A percentile compares a stretch with the other conserved stretches of the same genome.
These are phyloP conservation scores for Oryza meridionalis DNA, from an alignment of 176 grass and related monocot genomes.

Conservation along the genomic window DNA sequence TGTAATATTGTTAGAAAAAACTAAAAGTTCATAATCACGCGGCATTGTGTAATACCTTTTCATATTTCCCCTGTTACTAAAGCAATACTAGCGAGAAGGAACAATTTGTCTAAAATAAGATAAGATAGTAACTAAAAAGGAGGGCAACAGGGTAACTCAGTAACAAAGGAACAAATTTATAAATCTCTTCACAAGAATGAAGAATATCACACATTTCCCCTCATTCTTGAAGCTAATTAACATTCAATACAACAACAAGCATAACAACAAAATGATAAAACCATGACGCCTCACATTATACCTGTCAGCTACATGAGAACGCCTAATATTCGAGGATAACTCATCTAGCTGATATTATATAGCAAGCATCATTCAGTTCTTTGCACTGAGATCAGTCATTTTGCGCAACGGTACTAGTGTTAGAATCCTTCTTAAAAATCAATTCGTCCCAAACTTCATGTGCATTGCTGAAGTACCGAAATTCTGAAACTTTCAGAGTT, in stretches of 20 bases:
- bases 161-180: not conserved
- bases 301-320: not conserved
- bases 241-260: not conserved
- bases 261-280: slow-evolving; percentile 9
- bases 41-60: not conserved
- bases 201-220: not conserved
- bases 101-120: slow-evolving; percentile 16
- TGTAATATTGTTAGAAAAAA: not conserved
- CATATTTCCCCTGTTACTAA: slow-evolving; percentile 4
- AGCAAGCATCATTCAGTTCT: not conserved
- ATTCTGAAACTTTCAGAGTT: slow-evolving; percentile 53
- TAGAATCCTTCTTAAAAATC: not conserved
- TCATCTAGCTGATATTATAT: not conserved
- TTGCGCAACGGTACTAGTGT: not conserved
- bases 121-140: not conserved
- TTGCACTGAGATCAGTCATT: not conserved
- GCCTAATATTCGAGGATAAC: not conserved
- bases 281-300: not conserved
- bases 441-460: slow-evolving; percentile 11
- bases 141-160: not conserved
- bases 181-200: not conserved
- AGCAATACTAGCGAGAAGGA: slow-evolving; percentile 29
- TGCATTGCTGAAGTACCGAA: slow-evolving; percentile 13
- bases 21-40: not conserved
- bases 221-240: not conserved